Evolutionary conservation across 768 basidiomycete genomes (phyloP).

Genomic region (Russula dissimulans): DNA sequence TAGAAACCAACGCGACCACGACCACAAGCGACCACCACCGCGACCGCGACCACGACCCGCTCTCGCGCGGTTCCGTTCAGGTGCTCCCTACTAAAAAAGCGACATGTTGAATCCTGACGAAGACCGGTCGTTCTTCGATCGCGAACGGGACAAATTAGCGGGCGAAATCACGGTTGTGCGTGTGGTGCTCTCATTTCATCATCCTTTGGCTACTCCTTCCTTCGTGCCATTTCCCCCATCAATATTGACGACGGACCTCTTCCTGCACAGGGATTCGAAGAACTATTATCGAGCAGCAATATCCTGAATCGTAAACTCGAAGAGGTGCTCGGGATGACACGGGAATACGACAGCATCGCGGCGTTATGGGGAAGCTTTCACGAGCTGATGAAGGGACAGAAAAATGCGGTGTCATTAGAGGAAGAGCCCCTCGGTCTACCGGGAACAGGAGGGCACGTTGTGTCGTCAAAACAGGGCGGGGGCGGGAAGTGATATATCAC

Average conservation of each 20-base stretch:
- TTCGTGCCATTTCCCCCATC: not conserved
- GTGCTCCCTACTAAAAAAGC: not conserved
- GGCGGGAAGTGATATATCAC: conserved; percentile 19
- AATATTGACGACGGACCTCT: too few relatives aligned
- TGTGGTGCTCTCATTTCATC: not conserved
- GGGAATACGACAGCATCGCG: conserved; percentile 85
- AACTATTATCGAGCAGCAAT: conserved; percentile 76
- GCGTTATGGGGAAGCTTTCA: conserved; percentile 77
- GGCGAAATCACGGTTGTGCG: conserved; percentile 65
- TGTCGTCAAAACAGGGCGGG: conserved; percentile 27
- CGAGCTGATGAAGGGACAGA: conserved; percentile 51
- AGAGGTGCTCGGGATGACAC: conserved; percentile 86
- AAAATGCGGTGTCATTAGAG: conserved; percentile 23
- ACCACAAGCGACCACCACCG: too few relatives aligned
- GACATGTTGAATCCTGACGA: conserved; percentile 24
- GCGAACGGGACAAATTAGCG: conserved; percentile 66
- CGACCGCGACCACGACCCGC: not conserved
- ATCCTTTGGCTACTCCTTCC: not conserved
- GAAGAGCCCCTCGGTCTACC: conserved; percentile 37
- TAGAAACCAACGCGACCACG: too few relatives aligned
- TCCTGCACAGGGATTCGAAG: conserved; percentile 66
- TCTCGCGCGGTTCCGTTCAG: not conserved
- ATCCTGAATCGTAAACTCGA: conserved; percentile 84
- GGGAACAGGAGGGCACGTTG: conserved; percentile 64
- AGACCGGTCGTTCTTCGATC: conserved; percentile 57